Percentiles rank a stretch among this genome's conserved stretches.
Conservation (phyloP, 192 early-diverging fungal genomes). For the Coemansia asiatica region DNA sequence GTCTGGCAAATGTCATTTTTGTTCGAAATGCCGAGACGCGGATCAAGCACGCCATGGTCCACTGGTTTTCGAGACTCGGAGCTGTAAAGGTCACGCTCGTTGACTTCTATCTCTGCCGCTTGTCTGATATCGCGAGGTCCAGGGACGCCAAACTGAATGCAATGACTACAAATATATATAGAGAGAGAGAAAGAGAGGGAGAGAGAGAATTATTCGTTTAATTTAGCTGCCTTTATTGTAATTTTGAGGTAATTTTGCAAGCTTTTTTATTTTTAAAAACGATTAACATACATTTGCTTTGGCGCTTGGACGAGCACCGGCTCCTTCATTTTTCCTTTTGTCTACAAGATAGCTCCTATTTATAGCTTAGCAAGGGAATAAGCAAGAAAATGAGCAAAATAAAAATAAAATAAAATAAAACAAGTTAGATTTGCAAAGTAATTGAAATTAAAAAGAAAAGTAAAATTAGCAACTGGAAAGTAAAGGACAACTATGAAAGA, state of each 20-base stretch:
- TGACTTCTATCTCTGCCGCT: slow-evolving; percentile 85
- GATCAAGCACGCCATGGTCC: slow-evolving; percentile 86
- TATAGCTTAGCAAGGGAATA: not conserved
- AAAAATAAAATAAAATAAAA: slow-evolving; percentile 5
- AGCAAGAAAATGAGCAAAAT: not conserved
- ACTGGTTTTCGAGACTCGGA: slow-evolving; percentile 72
- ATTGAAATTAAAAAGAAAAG: not conserved
- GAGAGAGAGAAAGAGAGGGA: not conserved
- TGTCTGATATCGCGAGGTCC: slow-evolving; percentile 87
- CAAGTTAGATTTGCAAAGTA: not conserved
- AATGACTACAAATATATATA: slow-evolving; percentile 73
- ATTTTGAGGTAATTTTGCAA: no score
- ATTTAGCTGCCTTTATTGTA: not conserved
- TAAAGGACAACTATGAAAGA: not conserved
- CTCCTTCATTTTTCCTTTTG: slow-evolving; percentile 67
- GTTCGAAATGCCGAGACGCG: slow-evolving; percentile 82
- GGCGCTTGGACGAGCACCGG: slow-evolving; percentile 68
- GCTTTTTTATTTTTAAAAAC: no score
- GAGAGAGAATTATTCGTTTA: not conserved
- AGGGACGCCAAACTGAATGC: slow-evolving; percentile 94
- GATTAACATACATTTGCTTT: slow-evolving; percentile 68
- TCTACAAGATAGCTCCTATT: not conserved
- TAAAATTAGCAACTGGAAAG: not conserved
- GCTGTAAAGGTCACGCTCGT: slow-evolving; percentile 83
- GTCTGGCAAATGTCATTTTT: slow-evolving; percentile 87